phyloP scores from a whole-genome alignment of 441 rosid genomes.

The Adansonia grandidieri region DNA sequence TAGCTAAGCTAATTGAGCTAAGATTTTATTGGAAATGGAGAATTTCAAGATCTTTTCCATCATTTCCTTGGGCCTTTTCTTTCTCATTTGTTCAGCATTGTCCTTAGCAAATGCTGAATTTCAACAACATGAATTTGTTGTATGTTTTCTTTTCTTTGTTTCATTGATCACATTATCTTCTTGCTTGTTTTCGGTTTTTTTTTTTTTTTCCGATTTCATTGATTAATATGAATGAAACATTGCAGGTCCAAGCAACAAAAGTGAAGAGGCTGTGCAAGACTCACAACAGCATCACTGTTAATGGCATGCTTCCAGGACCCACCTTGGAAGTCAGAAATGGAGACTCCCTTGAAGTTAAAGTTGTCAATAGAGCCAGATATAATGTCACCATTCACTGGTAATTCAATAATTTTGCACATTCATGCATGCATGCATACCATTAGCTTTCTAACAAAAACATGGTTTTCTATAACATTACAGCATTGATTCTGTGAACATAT shows the following conservation, averaged over 20 bases:
- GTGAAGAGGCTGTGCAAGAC: slow-evolving; percentile 99
- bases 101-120: slow-evolving; percentile 37
- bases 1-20: background rate
- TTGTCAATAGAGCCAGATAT: slow-evolving; percentile 65
- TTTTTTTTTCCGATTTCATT: too few relatives aligned
- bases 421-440: background rate
- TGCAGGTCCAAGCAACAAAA: slow-evolving; percentile 57
- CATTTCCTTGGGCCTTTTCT: background rate
- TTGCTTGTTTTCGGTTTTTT: background rate
- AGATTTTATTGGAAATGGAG: slow-evolving; percentile 24
- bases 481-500: slow-evolving; percentile 48
- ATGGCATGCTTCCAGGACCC: slow-evolving; percentile 91
- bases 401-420: background rate
- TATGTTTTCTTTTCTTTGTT: slow-evolving; percentile 34
- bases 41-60: slow-evolving; percentile 5
- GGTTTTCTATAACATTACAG: slow-evolving; percentile 53
- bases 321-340: slow-evolving; percentile 76
- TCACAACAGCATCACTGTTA: slow-evolving; percentile 75
- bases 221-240: background rate
- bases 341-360: slow-evolving; percentile 71
- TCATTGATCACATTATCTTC: background rate
- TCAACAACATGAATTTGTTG: slow-evolving; percentile 70
- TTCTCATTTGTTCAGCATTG: slow-evolving; percentile 45
- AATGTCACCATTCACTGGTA: slow-evolving; percentile 94
- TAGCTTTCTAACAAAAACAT: too few relatives aligned